A percentile compares a stretch with the other conserved stretches of the same genome.
These are phyloP conservation scores for Turritis glabra DNA, from an alignment of 345 rosid species.

Conservation along the genomic window DNA sequence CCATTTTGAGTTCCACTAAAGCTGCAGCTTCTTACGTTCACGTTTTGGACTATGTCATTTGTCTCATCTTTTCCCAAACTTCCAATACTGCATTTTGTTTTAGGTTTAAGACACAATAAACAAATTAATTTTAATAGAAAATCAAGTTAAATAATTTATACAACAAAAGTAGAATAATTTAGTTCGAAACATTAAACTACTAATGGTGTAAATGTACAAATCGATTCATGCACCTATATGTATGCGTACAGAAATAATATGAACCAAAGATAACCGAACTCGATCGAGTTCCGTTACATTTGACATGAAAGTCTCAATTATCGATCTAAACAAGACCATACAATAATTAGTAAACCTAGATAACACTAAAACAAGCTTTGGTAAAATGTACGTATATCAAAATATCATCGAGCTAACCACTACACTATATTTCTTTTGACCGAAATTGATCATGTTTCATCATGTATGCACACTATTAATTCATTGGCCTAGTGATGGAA, in stretches of 20 bases:
- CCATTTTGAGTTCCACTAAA: slow-evolving; percentile 20
- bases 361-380: no score
- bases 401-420: no score
- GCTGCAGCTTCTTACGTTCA: slow-evolving; percentile 6
- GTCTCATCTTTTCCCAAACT: slow-evolving; percentile 19
- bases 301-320: background rate
- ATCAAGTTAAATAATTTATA: background rate
- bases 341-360: no score
- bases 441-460: background rate
- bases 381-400: no score
- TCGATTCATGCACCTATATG: no score
- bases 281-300: background rate
- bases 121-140: background rate
- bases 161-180: background rate
- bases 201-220: no score
- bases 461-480: background rate
- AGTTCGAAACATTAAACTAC: background rate
- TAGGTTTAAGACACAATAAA: background rate
- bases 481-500: background rate
- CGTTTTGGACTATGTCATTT: slow-evolving; percentile 13
- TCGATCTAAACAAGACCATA: no score
- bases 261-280: no score
- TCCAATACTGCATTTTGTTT: slow-evolving; percentile 16
- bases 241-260: no score
- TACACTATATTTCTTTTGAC: background rate